Evolutionary conservation across 257 asterid species (phyloP).

Genomic region (Solanum appendiculatum): DNA sequence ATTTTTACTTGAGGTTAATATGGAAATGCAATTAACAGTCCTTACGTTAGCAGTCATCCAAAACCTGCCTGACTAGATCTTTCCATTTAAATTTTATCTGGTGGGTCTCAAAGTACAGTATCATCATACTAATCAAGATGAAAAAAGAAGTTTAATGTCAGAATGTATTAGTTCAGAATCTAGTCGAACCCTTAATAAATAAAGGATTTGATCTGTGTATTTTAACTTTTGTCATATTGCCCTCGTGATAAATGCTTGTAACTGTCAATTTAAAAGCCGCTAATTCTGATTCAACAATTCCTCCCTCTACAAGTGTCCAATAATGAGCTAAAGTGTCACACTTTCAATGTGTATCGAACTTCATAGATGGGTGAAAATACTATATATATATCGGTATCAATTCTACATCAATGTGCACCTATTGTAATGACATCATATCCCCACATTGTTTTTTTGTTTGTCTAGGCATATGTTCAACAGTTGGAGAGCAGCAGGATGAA

Average conservation of each 20-base stretch:
- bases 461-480: constrained; percentile 90
- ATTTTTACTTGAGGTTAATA: background rate
- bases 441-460: constrained; percentile 6
- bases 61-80: background rate
- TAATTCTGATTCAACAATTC: background rate
- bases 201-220: background rate
- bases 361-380: background rate
- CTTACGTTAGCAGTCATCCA: background rate
- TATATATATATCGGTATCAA: background rate
- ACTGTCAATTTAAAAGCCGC: background rate
- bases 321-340: background rate
- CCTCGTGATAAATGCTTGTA: background rate
- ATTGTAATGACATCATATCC: background rate
- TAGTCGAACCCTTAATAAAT: background rate
- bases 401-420: background rate
- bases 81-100: background rate
- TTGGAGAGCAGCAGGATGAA: constrained; percentile 98
- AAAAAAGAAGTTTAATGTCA: background rate
- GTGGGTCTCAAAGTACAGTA: background rate
- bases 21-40: background rate
- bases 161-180: background rate
- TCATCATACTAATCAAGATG: background rate
- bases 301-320: background rate
- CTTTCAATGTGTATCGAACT: background rate
- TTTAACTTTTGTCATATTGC: background rate